A percentile compares a stretch with the other conserved stretches of the same genome.
Evolutionary conservation across 176 grass and related monocot species (phyloP).

Genomic region (Lolium rigidum): DNA sequence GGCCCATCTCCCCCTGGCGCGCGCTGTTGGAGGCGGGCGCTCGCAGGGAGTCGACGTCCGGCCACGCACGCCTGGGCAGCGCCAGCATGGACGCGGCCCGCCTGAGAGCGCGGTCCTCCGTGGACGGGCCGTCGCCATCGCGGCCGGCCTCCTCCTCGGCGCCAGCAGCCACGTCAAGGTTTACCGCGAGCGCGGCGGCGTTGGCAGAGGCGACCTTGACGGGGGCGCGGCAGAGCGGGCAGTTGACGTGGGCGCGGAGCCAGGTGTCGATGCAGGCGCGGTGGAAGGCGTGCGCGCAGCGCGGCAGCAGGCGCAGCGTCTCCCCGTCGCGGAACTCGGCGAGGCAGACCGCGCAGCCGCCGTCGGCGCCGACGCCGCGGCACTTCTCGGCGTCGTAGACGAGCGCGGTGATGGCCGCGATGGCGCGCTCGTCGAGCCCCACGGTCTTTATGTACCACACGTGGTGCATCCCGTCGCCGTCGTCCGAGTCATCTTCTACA

Average conservation of each 20-base stretch:
- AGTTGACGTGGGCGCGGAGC: conserved; percentile 80
- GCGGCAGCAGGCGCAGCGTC: conserved; percentile 79
- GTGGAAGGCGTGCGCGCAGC: conserved; percentile 86
- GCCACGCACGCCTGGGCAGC: conserved; percentile 35
- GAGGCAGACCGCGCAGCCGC: conserved; percentile 75
- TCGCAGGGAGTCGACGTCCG: conserved; percentile 20
- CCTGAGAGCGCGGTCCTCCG: conserved; percentile 31
- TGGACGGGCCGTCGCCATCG: not conserved
- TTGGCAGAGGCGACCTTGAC: conserved; percentile 40
- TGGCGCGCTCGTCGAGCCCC: conserved; percentile 83
- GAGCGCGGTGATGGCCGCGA: conserved; percentile 67
- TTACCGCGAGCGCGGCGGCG: not conserved
- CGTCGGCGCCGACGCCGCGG: conserved; percentile 11
- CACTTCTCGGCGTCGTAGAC: conserved; percentile 64
- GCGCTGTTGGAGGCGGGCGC: conserved; percentile 39
- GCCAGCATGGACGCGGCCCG: conserved; percentile 46
- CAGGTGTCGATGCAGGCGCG: conserved; percentile 83
- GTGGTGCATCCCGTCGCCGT: conserved; percentile 60
- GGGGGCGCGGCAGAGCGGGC: conserved; percentile 78
- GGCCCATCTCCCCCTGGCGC: conserved; percentile 39
- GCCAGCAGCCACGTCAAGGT: not conserved
- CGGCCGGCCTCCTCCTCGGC: not conserved
- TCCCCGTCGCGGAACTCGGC: conserved; percentile 82
- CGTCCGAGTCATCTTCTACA: not conserved
- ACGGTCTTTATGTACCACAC: conserved; percentile 87